phyloP scores from a whole-genome alignment of 345 rosid genomes.

The Xanthoceras sorbifolium region DNA sequence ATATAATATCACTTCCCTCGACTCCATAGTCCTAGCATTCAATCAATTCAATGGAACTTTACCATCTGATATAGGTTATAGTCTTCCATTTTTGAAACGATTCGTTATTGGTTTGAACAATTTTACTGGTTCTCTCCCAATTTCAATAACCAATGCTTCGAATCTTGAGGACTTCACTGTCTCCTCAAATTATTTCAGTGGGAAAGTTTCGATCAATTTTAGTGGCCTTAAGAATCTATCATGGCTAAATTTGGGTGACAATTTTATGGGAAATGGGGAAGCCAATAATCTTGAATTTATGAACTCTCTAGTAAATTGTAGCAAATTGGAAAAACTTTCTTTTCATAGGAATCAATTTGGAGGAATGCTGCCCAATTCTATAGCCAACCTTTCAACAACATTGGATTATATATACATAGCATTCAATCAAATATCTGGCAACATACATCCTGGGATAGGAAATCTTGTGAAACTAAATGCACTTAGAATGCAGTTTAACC shows the following conservation, averaged over 20 bases:
- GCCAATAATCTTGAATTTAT: slow-evolving; percentile 18
- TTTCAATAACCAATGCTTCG: slow-evolving; percentile 29
- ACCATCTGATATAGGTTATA: slow-evolving; percentile 16
- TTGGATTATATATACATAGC: accelerated
- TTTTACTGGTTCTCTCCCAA: slow-evolving; percentile 22
- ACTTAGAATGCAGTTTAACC: neutral
- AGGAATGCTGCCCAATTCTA: neutral
- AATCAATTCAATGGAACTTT: slow-evolving; percentile 17
- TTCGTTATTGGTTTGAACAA: neutral
- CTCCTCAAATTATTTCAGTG: neutral
- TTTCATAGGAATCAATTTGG: slow-evolving; percentile 1
- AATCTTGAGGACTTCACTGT: neutral
- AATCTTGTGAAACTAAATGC: slow-evolving; percentile 25
- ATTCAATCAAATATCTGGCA: neutral
- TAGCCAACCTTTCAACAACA: slow-evolving; percentile 20
- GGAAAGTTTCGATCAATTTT: slow-evolving; percentile 15
- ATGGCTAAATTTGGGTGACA: accelerated
- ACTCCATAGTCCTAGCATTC: neutral
- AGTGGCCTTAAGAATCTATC: neutral
- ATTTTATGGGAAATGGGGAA: neutral
- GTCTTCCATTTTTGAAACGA: slow-evolving; percentile 13
- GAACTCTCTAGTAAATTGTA: slow-evolving; percentile 12
- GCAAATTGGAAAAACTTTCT: neutral
- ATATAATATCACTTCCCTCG: slow-evolving; percentile 17
- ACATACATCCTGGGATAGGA: slow-evolving; percentile 3